Evolutionary conservation across 129 eudicot genomes (phyloP), one percentile per base, ranked within the genome.

Genomic region (Arctium lappa): DNA sequence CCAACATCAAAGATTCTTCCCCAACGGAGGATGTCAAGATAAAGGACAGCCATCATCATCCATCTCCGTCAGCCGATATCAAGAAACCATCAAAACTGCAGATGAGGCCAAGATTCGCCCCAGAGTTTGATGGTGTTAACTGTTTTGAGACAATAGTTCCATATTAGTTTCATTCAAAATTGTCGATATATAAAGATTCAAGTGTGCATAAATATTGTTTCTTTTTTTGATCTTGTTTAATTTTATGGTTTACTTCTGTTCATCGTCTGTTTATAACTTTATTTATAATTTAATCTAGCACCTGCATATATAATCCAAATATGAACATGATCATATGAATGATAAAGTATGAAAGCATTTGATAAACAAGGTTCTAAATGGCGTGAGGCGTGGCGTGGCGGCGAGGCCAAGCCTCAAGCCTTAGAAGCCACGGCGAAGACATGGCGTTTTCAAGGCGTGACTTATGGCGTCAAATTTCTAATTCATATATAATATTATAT

Each of bases 141-240:
- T 92, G 97, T 69, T 92, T 90, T 33, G 97, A 92, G 66, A 92
- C 93, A 2, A 89, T 92, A 29, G 36, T 92, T 18, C 90, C 91
- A 2, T 78, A 60, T 78, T 83, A 70, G 36, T 60, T n/a, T 74
- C 36, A 12, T 63, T 77, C 6, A 36, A 13, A 73, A 30, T 63
- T 30, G 66, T 81, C 10, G 70, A 65, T 65, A 22, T 22, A 22
- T 22, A 22, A n/a, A 63, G 31, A 22, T 63, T 63, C 69, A 11
- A 16, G 13, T 48, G 13, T 44, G 9, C 15, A 44, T 44, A 46
- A 46, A 2, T 10, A 46, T 46, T 5, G 7, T 13, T 60, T 60
- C 68, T 60, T 16, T 53, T n/a, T 50, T 13, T 22, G 0, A 50
- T 50, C 18, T 50, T 50, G 63, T 60, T 16, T n/a, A 60, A 5